A percentile compares a stretch with the other conserved stretches of the same genome.
phyloP scores from a whole-genome alignment of 768 basidiomycete genomes.

The Kwoniella europaea region DNA sequence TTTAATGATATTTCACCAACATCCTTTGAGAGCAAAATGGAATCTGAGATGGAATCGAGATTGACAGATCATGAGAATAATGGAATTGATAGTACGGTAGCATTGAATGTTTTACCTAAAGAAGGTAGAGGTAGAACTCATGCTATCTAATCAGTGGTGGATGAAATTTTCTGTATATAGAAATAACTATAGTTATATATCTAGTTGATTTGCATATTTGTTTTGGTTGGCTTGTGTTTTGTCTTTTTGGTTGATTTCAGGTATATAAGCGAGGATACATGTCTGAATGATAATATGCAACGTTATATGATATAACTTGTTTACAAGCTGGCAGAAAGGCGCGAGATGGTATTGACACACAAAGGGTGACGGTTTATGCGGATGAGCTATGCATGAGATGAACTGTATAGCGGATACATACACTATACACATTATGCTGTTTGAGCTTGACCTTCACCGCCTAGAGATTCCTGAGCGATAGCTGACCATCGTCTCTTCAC shows the following conservation, averaged over 20 bases:
- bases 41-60: conserved; percentile 27
- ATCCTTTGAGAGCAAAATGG: conserved; percentile 22
- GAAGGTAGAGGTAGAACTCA: conserved; percentile 16
- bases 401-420: not conserved
- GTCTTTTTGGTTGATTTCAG: not conserved
- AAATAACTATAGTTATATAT: not conserved
- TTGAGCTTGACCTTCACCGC: conserved; percentile 7
- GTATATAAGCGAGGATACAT: not conserved
- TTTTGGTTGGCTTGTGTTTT: not conserved
- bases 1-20: conserved; percentile 24
- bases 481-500: conserved; percentile 21
- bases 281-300: not conserved
- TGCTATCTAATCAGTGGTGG: conserved; percentile 13
- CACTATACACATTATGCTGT: conserved; percentile 1
- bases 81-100: conserved; percentile 30
- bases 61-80: not conserved
- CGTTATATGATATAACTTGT: not conserved
- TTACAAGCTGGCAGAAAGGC: no score
- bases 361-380: not conserved
- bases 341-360: not conserved
- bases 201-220: not conserved
- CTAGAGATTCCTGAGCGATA: conserved; percentile 12
- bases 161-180: not conserved
- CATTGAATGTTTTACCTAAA: conserved; percentile 33
- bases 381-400: conserved; percentile 7